Percentiles rank a stretch among this genome's conserved stretches.
phyloP scores from a whole-genome alignment of 345 rosid genomes.

The Capsella bursapastoris region DNA sequence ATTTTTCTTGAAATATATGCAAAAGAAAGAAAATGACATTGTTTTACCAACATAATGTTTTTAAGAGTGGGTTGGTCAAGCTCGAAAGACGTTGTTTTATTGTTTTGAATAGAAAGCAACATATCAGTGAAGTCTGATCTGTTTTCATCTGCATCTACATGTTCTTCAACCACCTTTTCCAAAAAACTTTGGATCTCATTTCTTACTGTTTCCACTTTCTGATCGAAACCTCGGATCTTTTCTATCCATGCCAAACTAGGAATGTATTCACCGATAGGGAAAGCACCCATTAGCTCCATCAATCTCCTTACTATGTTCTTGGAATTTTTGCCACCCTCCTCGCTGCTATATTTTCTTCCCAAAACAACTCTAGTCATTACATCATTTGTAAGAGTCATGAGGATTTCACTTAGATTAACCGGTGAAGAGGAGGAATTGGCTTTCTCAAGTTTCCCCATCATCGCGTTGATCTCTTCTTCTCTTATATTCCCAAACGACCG shows the following conservation, averaged over 20 bases:
- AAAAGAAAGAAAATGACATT: too few relatives aligned
- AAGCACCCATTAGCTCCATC: not conserved
- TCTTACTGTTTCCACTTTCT: not conserved
- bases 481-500: not conserved
- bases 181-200: too few relatives aligned
- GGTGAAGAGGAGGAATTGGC: not conserved
- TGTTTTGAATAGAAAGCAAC: not conserved
- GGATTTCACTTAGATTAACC: not conserved
- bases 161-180: not conserved
- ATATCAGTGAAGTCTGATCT: not conserved
- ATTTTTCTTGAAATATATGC: too few relatives aligned
- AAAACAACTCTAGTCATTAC: not conserved
- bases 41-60: too few relatives aligned
- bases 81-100: too few relatives aligned
- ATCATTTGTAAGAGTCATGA: not conserved
- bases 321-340: not conserved
- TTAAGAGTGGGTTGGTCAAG: too few relatives aligned
- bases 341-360: not conserved
- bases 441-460: not conserved
- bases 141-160: not conserved
- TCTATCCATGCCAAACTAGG: not conserved
- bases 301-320: not conserved
- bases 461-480: not conserved
- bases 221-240: not conserved
- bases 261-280: not conserved